Conservation (phyloP, 164 flowering plant species). For the Liquidambar formosana region DNA sequence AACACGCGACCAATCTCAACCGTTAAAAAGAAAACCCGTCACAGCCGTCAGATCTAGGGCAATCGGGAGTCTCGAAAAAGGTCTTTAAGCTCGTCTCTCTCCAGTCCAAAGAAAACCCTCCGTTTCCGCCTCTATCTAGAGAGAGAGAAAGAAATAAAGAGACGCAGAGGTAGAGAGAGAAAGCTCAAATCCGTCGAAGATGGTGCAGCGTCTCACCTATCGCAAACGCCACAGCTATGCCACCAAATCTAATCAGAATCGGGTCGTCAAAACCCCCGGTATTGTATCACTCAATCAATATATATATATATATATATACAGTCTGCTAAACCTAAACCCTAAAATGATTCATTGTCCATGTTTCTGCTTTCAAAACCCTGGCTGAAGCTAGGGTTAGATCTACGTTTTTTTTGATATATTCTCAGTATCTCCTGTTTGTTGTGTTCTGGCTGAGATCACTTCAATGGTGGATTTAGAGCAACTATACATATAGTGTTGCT, state of each 20-base stretch:
- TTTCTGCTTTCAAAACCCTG: not conserved
- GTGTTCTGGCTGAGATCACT: too few relatives aligned
- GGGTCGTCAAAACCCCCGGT: conserved; percentile 63
- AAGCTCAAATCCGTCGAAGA: conserved; percentile 18
- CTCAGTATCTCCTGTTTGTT: not conserved
- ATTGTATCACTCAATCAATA: not conserved
- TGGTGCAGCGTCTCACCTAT: conserved; percentile 58
- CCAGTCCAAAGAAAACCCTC: not conserved
- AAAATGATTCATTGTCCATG: not conserved
- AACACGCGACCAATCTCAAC: not conserved
- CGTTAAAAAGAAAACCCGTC: not conserved
- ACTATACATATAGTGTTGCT: too few relatives aligned
- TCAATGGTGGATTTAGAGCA: too few relatives aligned
- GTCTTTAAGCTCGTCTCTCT: not conserved
- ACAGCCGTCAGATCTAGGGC: conserved; percentile 5
- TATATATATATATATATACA: not conserved
- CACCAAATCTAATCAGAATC: conserved; percentile 52
- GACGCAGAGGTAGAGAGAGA: not conserved
- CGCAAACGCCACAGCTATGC: conserved; percentile 55
- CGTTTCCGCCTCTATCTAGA: not conserved
- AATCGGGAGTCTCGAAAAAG: not conserved
- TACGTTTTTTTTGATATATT: not conserved
- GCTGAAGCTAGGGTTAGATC: not conserved
- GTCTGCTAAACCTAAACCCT: too few relatives aligned
- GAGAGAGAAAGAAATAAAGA: not conserved